Percentiles rank a stretch among this genome's conserved stretches.
These are phyloP conservation scores for Cercospora sojina DNA, from an alignment of 2,329 filamentous ascomycete genomes.

Conservation along the genomic window DNA sequence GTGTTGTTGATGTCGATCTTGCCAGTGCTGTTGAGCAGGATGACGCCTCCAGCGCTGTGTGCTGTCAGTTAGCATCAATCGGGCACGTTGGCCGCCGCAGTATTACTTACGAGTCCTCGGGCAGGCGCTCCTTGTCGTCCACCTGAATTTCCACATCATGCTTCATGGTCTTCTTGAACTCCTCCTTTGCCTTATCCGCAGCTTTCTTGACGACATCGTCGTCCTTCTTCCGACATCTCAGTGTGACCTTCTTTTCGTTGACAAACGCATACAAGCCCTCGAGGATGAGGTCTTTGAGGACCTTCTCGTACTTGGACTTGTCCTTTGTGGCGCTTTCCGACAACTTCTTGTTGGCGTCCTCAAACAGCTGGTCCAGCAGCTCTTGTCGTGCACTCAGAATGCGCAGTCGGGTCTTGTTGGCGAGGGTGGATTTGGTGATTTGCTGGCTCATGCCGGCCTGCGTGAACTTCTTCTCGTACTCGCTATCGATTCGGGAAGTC, in stretches of 20 bases:
- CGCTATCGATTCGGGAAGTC: conserved; percentile 83
- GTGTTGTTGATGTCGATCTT: conserved; percentile 99
- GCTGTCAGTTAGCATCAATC: conserved; percentile 24
- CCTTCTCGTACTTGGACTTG: conserved; percentile 69
- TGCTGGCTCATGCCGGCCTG: conserved; percentile 97
- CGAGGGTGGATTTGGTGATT: conserved; percentile 91
- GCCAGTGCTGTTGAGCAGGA: conserved; percentile 76
- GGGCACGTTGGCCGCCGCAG: conserved; percentile 11
- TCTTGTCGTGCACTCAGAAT: conserved; percentile 86
- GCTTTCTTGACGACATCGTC: conserved; percentile 73
- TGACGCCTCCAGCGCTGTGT: conserved; percentile 75
- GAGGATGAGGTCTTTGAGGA: conserved; percentile 77
- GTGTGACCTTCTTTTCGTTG: conserved; percentile 71
- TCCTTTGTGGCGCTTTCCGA: conserved; percentile 58
- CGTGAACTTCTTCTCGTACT: conserved; percentile 99
- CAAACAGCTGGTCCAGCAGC: conserved; percentile 86
- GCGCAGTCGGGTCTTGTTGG: conserved; percentile 92
- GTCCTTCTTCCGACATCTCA: conserved; percentile 79
- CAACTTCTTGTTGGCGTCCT: conserved; percentile 72
- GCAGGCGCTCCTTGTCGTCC: conserved; percentile 75
- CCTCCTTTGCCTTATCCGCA: conserved; percentile 69
- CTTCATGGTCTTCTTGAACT: conserved; percentile 74
- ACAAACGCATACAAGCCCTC: conserved; percentile 83
- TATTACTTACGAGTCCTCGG: conserved; percentile 74
- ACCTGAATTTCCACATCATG: conserved; percentile 69